These are phyloP conservation scores for Colletotrichum nymphaeae DNA, from an alignment of 2,329 filamentous ascomycete genomes.

Conservation along the genomic window DNA sequence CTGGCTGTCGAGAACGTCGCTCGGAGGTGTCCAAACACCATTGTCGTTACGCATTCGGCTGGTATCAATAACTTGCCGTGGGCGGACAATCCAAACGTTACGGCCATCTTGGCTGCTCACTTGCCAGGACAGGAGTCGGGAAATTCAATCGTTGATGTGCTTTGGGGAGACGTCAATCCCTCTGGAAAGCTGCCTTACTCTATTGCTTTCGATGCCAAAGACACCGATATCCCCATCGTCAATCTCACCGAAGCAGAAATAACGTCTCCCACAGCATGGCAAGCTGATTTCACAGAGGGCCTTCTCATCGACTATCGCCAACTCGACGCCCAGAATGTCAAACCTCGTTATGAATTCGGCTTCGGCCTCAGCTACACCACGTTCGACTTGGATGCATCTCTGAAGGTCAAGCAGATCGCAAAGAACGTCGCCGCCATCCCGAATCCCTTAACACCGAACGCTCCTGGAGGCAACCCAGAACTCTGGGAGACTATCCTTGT, in stretches of 20 bases:
- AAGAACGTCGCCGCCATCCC: slow-evolving; percentile 48
- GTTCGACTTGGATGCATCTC: slow-evolving; percentile 63
- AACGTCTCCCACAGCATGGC: slow-evolving; percentile 64
- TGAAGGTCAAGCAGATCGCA: slow-evolving; percentile 49
- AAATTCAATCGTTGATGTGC: slow-evolving; percentile 78
- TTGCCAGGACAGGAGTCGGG: slow-evolving; percentile 81
- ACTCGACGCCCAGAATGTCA: slow-evolving; percentile 60
- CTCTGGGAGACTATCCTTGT: slow-evolving; percentile 58
- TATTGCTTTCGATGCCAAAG: slow-evolving; percentile 57
- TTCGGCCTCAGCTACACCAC: slow-evolving; percentile 76
- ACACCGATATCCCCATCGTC: slow-evolving; percentile 55
- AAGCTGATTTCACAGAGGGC: slow-evolving; percentile 63
- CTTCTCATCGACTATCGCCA: slow-evolving; percentile 67
- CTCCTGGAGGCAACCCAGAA: slow-evolving; percentile 56
- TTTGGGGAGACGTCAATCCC: slow-evolving; percentile 69
- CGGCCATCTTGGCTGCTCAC: slow-evolving; percentile 81
- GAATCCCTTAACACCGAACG: slow-evolving; percentile 50
- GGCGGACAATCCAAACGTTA: slow-evolving; percentile 73
- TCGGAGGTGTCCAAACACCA: slow-evolving; percentile 62
- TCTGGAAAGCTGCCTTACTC: slow-evolving; percentile 63
- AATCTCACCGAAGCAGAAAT: slow-evolving; percentile 70
- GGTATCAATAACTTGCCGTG: slow-evolving; percentile 68
- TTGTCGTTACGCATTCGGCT: slow-evolving; percentile 72
- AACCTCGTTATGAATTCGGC: slow-evolving; percentile 69
- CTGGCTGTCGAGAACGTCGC: slow-evolving; percentile 66